Evolutionary conservation across 768 basidiomycete species (phyloP), one percentile per base, ranked within the genome.

Genomic region (Rhizopogon vinicolor): DNA sequence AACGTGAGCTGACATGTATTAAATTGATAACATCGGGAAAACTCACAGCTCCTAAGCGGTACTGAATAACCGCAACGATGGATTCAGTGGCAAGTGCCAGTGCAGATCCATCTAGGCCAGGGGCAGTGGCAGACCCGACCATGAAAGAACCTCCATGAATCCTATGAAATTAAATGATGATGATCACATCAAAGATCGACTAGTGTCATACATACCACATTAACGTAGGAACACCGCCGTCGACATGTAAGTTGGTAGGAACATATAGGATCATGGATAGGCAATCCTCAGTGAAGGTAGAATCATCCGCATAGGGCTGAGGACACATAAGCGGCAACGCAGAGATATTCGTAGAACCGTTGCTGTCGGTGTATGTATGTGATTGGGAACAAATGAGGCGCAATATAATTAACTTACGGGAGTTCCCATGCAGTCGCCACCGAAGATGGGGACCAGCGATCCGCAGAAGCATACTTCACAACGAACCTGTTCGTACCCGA

Each of bases 101-200:
- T 4, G 77, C 80, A 7, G 88, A 86, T 1, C 90, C 92, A 67
- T 93, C 89, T 10, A 96, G 72, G 31, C 85, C 89, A 13, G 87
- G 78, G 25, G 74, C 82, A 8, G 82, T 85, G 4, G 88, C 85
- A 40, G 86, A 86, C 7, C 93, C 91, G 4, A 74, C 61, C 49
- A 81, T 71, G 68, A 89, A 91, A 0, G 91, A 92, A 19, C 93
- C 93, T 9, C 93, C 93, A 60, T 93, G 93, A 52, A 93, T 78
- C 91, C 90, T 89, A 59, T 2, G 35, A 55, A 28, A 28, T 33
- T 22, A 43, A 29, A 37, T 40, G 35, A 49, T 25, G 41, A 22
- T n/a, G 42, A 16, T 10, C 19, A 42, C 19, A 42, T 22, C 40
- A 46, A 19, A 55, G 10, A 35, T 39, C 22, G 40, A 18, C 29